Base-by-base conservation (phyloP, 192 early-diverging fungal species). In the Lobosporangium transversale region DNA sequence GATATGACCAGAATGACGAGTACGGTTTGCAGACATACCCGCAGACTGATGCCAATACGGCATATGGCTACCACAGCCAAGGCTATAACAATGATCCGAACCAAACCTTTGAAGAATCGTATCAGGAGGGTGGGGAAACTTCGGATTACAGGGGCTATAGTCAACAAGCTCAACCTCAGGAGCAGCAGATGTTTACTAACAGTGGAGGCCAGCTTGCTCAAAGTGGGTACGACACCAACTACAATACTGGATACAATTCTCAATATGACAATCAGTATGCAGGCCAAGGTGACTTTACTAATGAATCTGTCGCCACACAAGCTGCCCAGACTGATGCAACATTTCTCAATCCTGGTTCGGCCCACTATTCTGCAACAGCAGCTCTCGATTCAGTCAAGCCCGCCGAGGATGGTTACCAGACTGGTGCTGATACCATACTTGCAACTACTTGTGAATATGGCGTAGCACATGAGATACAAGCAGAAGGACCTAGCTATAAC, bases 1-100 rank as follows among this genome's bases (percentile, higher is more conserved):
- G 60, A 1, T 70, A 57, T 49, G 53, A 63, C 18, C 68, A 45
- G 9, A 60, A 21, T 21, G 60, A n/a, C 33, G 59, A 70, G 32
- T 63, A 70, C 18, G 15, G 17, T 9, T 43, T 53, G 2, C 53
- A 50, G 27, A 14, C 44, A 8, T 49, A 70, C n/a, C 14, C 59
- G 6, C 60, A 70, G 37, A 42, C 33, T 23, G 60, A 51, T 21
- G 29, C 6, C 4, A 51, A 42, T 33, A 29, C n/a, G 55, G 53
- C 43, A 15, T 48, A 52, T 50, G 60, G 49, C 10, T 58, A 58
- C 23, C 32, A 58, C 9, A 36, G 43, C 45, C 59, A 71, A 47
- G 35, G 35, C 17, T 62, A 61, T 15, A 26, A 27, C 35, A 59
- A 75, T 37, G 71, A 66, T 56, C 5, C 57, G 21, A 50, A 40